Conservation (phyloP, 768 basidiomycete genomes). For the Thelephora ganbajun region DNA sequence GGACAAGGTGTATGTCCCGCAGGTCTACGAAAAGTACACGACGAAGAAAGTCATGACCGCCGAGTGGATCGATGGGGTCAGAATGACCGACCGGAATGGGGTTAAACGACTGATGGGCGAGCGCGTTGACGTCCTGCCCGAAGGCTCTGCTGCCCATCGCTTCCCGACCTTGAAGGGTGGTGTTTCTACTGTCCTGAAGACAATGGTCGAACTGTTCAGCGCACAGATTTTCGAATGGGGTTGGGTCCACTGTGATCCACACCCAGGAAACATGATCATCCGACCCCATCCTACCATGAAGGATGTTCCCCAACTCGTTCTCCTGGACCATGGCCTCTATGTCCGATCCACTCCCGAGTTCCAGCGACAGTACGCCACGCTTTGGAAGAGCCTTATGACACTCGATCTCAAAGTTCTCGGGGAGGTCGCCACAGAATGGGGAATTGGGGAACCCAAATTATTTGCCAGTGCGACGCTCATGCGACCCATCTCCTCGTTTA, state of each 20-base stretch:
- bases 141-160: background rate
- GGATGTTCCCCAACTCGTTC: constrained; percentile 46
- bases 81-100: constrained; percentile 48
- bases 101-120: constrained; percentile 49
- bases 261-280: constrained; percentile 70
- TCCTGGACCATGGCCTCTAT: constrained; percentile 90
- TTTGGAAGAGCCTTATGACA: constrained; percentile 59
- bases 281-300: constrained; percentile 39
- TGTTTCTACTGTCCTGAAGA: constrained; percentile 57
- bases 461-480: constrained; percentile 64
- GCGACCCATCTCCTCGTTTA: constrained; percentile 32
- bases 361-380: constrained; percentile 56
- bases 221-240: constrained; percentile 90
- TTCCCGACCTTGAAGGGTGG: constrained; percentile 37
- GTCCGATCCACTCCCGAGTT: constrained; percentile 57
- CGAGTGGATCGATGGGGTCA: constrained; percentile 75
- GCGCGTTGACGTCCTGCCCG: constrained; percentile 10
- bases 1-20: constrained; percentile 66
- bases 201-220: constrained; percentile 77
- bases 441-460: constrained; percentile 55
- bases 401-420: constrained; percentile 41
- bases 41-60: constrained; percentile 72
- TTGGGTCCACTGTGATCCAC: constrained; percentile 70
- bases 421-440: constrained; percentile 43
- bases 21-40: constrained; percentile 54